Percentiles rank a stretch among this genome's conserved stretches.
phyloP scores from a whole-genome alignment of 176 grass and related monocot species.

The Oryza glaberrima region DNA sequence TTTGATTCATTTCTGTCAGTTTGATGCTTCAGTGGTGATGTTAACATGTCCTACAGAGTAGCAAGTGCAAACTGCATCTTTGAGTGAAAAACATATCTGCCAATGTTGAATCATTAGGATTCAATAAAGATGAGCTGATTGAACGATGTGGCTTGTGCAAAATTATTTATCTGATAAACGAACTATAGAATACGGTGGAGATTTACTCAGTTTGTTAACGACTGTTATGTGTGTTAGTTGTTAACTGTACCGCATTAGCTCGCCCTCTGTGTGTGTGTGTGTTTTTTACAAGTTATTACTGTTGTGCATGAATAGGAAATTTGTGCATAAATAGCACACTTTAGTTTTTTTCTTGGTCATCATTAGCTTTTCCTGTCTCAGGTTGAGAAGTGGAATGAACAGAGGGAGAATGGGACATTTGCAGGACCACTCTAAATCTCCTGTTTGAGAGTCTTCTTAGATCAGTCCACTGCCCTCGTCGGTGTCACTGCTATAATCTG shows the following conservation, averaged over 20 bases:
- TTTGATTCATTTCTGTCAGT: not conserved
- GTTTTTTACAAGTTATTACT: not conserved
- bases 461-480: not conserved
- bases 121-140: not conserved
- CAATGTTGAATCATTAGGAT: slow-evolving; percentile 10
- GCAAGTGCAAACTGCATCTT: not conserved
- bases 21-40: not conserved
- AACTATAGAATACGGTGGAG: not conserved
- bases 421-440: slow-evolving; percentile 62
- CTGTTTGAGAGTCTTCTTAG: slow-evolving; percentile 28
- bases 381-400: slow-evolving; percentile 89
- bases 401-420: slow-evolving; percentile 71
- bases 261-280: no score
- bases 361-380: slow-evolving; percentile 27
- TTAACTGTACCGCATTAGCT: not conserved
- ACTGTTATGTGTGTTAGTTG: not conserved
- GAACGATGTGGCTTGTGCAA: not conserved
- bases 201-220: not conserved
- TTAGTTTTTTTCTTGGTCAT: slow-evolving; percentile 1
- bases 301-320: not conserved
- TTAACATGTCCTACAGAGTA: not conserved
- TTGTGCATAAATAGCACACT: no score
- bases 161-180: not conserved
- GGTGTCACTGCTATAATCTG: not conserved
- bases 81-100: not conserved